Percentiles rank a stretch among this genome's conserved stretches.
phyloP scores from a whole-genome alignment of 441 rosid species.

The Viola pubescens region DNA sequence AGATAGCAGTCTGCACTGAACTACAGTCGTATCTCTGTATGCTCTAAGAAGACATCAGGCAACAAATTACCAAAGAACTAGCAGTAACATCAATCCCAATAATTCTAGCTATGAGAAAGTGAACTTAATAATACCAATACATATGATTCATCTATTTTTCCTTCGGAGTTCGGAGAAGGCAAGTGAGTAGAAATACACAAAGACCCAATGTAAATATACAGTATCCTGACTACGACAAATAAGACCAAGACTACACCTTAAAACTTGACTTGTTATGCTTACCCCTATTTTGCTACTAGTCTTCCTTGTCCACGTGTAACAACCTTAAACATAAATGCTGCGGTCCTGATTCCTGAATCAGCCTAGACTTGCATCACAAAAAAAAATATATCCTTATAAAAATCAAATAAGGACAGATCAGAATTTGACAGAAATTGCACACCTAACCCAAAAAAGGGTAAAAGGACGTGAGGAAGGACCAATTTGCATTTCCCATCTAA shows the following conservation, averaged over 20 bases:
- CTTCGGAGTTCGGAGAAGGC: neutral
- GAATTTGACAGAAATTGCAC: constrained; percentile 1
- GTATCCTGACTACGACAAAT: neutral
- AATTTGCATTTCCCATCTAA: neutral
- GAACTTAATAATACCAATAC: too few species aligned
- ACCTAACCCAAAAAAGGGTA: constrained; percentile 1
- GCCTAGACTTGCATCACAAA: neutral
- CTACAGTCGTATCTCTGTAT: neutral
- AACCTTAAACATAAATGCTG: constrained; percentile 3
- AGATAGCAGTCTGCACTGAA: neutral
- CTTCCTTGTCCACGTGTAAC: constrained; percentile 4
- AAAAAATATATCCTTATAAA: neutral
- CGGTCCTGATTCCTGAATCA: constrained; percentile 10
- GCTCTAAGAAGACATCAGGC: neutral
- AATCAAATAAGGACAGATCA: too few species aligned
- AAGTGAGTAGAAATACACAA: neutral
- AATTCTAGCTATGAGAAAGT: too few species aligned
- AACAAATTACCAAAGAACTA: too few species aligned
- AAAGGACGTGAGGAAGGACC: too few species aligned
- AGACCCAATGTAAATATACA: neutral
- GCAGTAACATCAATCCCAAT: too few species aligned
- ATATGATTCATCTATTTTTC: too few species aligned
- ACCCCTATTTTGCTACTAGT: constrained; percentile 3
- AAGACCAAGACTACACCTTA: neutral
- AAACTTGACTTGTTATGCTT: constrained; percentile 6